Conservation (phyloP, 768 basidiomycete species). For the Amanita polypyramis region DNA sequence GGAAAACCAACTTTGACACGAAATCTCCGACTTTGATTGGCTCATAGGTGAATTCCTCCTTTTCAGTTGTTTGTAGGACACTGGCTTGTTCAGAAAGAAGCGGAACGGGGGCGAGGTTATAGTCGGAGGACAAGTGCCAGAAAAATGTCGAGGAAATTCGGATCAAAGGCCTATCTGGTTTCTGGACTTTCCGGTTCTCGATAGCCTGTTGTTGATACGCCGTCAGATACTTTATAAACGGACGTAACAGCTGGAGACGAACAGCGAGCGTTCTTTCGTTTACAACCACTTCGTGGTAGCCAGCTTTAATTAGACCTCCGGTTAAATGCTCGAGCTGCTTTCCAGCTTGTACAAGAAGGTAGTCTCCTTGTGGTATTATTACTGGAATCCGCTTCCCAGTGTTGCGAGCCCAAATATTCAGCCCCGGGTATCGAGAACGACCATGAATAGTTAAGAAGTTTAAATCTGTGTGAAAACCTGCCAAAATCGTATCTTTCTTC, state of each 20-base stretch:
- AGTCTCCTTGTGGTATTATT: conserved; percentile 70
- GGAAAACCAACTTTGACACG: conserved; percentile 57
- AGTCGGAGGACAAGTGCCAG: conserved; percentile 87
- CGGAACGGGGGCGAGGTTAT: conserved; percentile 60
- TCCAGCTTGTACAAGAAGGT: conserved; percentile 89
- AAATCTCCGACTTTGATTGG: conserved; percentile 86
- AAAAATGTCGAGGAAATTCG: conserved; percentile 97
- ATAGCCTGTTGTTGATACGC: conserved; percentile 37
- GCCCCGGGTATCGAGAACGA: conserved; percentile 75
- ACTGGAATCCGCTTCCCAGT: conserved; percentile 85
- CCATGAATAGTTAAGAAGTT: conserved; percentile 93
- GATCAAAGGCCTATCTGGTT: conserved; percentile 74
- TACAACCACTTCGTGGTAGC: conserved; percentile 92
- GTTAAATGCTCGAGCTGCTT: conserved; percentile 88
- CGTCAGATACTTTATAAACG: not conserved
- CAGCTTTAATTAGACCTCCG: conserved; percentile 82
- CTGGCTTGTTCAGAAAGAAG: conserved; percentile 38
- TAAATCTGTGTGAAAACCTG: conserved; percentile 91
- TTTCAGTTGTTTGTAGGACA: conserved; percentile 30
- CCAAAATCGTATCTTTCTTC: conserved; percentile 71
- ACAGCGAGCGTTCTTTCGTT: conserved; percentile 71
- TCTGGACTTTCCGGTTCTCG: conserved; percentile 41
- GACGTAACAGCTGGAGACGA: conserved; percentile 12
- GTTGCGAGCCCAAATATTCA: conserved; percentile 94
- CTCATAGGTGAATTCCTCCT: conserved; percentile 39